Evolutionary conservation across 2,329 filamentous ascomycete species (phyloP).

Genomic region (Blastomyces parvus): DNA sequence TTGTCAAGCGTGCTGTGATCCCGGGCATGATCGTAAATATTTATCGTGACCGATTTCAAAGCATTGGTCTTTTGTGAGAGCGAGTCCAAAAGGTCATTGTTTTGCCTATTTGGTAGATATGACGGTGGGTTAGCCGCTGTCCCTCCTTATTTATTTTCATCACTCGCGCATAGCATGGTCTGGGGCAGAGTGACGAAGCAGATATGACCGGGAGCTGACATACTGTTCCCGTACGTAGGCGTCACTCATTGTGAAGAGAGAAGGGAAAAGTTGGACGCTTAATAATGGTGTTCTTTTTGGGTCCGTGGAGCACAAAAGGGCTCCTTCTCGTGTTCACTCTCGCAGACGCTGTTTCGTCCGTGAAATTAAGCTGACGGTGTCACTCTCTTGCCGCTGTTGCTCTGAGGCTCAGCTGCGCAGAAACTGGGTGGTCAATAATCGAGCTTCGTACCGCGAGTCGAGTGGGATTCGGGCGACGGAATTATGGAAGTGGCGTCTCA

Average conservation of each 20-base stretch:
- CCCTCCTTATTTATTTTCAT: background rate
- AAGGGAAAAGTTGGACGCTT: background rate
- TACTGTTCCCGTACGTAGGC: slow-evolving; percentile 67
- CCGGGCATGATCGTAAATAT: slow-evolving; percentile 95
- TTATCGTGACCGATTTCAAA: slow-evolving; percentile 84
- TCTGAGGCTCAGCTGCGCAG: background rate
- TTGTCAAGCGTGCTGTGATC: slow-evolving; percentile 81
- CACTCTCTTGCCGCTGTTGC: background rate
- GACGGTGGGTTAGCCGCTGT: background rate
- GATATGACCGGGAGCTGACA: slow-evolving; percentile 13
- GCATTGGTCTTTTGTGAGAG: slow-evolving; percentile 85
- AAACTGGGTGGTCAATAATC: background rate
- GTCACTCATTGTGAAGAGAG: slow-evolving; percentile 52
- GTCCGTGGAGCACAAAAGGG: background rate
- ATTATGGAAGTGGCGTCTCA: too few species aligned
- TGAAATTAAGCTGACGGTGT: background rate
- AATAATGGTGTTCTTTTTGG: background rate
- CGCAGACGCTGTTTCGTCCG: background rate
- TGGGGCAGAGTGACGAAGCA: background rate
- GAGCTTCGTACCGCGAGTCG: too few species aligned
- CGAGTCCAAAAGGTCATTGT: slow-evolving; percentile 87
- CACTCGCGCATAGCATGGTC: background rate
- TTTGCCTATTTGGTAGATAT: slow-evolving; percentile 50
- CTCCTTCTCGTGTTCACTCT: background rate
- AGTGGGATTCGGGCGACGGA: too few species aligned